Percentiles rank a stretch among this genome's conserved stretches.
These are phyloP conservation scores for Aureobasidium zeae DNA, from an alignment of 2,329 filamentous ascomycete genomes.

Conservation along the genomic window DNA sequence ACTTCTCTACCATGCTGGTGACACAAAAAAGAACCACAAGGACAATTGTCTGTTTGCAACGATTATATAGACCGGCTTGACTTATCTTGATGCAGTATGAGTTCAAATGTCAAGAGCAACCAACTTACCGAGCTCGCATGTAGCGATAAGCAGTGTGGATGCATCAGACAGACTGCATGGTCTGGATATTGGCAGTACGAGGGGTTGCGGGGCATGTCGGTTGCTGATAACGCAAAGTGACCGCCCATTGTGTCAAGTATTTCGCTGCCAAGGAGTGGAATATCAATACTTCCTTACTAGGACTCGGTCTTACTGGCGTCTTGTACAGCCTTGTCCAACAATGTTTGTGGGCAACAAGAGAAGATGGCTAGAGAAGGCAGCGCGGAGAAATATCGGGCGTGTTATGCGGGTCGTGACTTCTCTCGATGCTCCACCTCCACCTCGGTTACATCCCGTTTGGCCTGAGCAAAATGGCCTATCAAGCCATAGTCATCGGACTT, in stretches of 20 bases:
- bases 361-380: not conserved
- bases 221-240: not conserved
- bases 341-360: not conserved
- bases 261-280: not conserved
- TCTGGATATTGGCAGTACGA: not conserved
- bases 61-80: no score
- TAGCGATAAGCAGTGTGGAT: not conserved
- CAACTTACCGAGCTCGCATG: not conserved
- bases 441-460: slow-evolving; percentile 4
- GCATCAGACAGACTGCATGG: not conserved
- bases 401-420: no score
- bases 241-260: not conserved
- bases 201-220: not conserved
- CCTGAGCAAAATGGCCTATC: not conserved
- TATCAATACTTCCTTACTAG: not conserved
- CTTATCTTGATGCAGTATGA: not conserved
- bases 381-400: not conserved
- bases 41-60: no score
- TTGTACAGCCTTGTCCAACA: no score
- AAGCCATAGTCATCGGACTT: no score
- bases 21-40: not conserved
- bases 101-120: no score
- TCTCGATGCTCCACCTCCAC: not conserved
- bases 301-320: not conserved
- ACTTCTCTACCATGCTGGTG: not conserved